A percentile compares a stretch with the other conserved stretches of the same genome.
These are phyloP conservation scores for Corniculantispora saksenae DNA, from an alignment of 2,329 filamentous ascomycete species.

Conservation along the genomic window DNA sequence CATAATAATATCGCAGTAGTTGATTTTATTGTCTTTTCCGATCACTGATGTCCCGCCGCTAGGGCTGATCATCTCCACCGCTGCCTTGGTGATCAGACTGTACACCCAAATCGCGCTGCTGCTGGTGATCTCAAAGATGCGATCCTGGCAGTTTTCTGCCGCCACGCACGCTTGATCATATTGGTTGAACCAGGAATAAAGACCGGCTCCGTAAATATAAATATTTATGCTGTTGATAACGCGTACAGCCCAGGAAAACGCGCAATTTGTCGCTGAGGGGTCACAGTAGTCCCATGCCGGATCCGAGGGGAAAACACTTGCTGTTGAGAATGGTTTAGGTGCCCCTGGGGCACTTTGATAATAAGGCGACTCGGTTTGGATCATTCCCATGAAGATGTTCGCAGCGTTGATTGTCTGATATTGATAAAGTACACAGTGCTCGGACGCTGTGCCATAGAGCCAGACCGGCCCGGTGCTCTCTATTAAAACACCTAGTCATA, in stretches of 20 bases:
- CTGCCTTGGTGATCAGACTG: too few species aligned
- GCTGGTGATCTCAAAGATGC: too few species aligned
- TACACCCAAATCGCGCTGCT: too few species aligned
- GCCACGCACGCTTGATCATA: slow-evolving; percentile 31
- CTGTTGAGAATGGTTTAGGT: too few species aligned
- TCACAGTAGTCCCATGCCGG: slow-evolving; percentile 21
- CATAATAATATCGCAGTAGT: too few species aligned
- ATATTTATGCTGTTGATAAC: slow-evolving; percentile 27
- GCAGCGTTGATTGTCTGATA: slow-evolving; percentile 48
- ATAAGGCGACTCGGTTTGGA: slow-evolving; percentile 40
- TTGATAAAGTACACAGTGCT: slow-evolving; percentile 44
- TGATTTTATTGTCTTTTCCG: too few species aligned
- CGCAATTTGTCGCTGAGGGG: slow-evolving; percentile 19
- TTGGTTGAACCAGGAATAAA: slow-evolving; percentile 31
- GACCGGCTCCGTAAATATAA: slow-evolving; percentile 28
- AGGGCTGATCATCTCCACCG: too few species aligned
- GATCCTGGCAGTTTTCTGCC: slow-evolving; percentile 27
- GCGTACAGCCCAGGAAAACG: slow-evolving; percentile 29
- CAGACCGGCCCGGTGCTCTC: neutral
- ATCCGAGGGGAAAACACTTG: too few species aligned
- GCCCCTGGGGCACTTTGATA: slow-evolving; percentile 19
- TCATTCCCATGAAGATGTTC: slow-evolving; percentile 50
- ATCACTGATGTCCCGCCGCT: too few species aligned
- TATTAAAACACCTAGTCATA: slow-evolving; percentile 24
- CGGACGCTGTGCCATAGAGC: slow-evolving; percentile 2